Base-by-base conservation (phyloP, 2,329 filamentous ascomycete species). In the Neurospora sp. region DNA sequence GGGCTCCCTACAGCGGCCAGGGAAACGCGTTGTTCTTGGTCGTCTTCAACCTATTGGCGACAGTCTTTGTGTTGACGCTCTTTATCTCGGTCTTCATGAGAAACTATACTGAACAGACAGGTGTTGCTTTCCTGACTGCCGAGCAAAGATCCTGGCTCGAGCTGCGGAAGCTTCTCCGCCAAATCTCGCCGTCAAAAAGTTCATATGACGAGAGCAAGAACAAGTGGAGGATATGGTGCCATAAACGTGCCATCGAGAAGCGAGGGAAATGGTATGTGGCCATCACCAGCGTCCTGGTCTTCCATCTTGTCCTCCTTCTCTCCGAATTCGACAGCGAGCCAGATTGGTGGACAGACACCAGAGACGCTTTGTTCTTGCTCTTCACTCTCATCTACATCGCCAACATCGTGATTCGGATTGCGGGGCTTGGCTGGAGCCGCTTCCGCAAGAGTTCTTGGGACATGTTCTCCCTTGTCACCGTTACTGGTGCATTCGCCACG, bases 1-100 rank as follows among this genome's bases (percentile, higher is more conserved):
- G 90, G 72, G 84, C 87, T 36, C 75, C 75, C 1, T 75, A 66
- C 68, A 67, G 9, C 1, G 87, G 91, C 1, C 89, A 94, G 76
- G 93, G 91, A 52, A 98, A 99, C 74, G 94, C 93, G 0, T 80
- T 98, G 42, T 99, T 97, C 84, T 97, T 99, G 78, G 89, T 99
- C 70, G 85, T 95, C 4, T 99, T 98, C 88, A 99, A 99, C 81
- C 87, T 99, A 78, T 86, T 99, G 76, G 93, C 93, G 39, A 96
- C 96, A 0, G 95, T 99, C 73, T 99, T 99, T 81, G 91, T 99
- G 72, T 85, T 99, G 77, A 99, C 96, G 1, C 84, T 99, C 77
- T 99, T 99, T 80, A 96, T 99, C 67, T 98, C 96, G 70, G 96
- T 99, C 72, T 99, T 99, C 80, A 99, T 99, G 96, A 93, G 96